Percentiles rank a stretch among this genome's conserved stretches.
Conservation (phyloP, 176 grass and related monocot species). For the Phoenix dactylifera region DNA sequence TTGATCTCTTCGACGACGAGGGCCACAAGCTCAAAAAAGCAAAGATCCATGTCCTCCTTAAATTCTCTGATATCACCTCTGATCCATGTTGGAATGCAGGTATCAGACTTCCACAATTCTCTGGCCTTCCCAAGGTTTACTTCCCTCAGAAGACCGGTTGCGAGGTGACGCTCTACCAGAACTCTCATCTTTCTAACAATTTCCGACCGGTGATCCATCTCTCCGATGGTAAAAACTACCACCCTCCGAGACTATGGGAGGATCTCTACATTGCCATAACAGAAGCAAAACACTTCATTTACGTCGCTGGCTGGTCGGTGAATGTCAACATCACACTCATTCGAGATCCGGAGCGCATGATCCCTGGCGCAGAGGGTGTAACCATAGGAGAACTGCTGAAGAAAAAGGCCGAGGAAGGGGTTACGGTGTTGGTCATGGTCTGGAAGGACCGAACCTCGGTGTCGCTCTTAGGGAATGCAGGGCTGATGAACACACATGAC, state of each 20-base stretch:
- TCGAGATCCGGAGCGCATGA: conserved; percentile 46
- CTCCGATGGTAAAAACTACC: conserved; percentile 21
- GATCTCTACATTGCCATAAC: conserved; percentile 51
- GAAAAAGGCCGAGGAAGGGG: conserved; percentile 74
- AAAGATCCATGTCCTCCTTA: conserved; percentile 34
- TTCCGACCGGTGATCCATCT: conserved; percentile 41
- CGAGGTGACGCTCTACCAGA: conserved; percentile 63
- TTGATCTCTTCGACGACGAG: conserved; percentile 41
- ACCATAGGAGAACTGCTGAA: conserved; percentile 67
- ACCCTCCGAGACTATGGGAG: conserved; percentile 53
- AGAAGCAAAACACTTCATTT: conserved; percentile 64
- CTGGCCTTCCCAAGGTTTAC: conserved; percentile 35
- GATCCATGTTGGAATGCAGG: conserved; percentile 62
- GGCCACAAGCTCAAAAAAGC: conserved; percentile 27
- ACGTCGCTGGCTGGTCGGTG: conserved; percentile 72
- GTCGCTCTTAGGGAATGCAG: conserved; percentile 53
- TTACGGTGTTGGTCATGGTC: conserved; percentile 75
- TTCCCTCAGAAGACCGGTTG: conserved; percentile 56
- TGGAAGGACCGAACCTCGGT: conserved; percentile 85
- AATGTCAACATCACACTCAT: conserved; percentile 50
- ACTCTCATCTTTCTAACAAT: conserved; percentile 42
- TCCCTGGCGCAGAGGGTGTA: conserved; percentile 45
- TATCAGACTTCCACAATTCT: conserved; percentile 21
- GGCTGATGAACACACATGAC: conserved; percentile 77
- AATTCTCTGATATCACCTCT: conserved; percentile 19